phyloP scores from a whole-genome alignment of 2,329 filamentous ascomycete genomes.

The Nemania serpens region DNA sequence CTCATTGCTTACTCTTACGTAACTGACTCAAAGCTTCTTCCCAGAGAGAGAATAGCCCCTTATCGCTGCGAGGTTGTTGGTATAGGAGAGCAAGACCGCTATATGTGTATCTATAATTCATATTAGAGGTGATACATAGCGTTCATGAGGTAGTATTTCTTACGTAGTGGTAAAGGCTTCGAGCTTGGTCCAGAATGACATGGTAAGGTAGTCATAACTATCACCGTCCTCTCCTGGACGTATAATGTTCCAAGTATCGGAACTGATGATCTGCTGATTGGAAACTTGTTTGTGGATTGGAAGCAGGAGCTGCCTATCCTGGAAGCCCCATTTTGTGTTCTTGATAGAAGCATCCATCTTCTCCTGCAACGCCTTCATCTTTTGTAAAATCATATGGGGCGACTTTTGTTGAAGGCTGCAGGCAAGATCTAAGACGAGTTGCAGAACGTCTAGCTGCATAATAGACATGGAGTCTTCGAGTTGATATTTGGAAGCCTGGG shows the following conservation, averaged over 20 bases:
- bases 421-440: conserved; percentile 70
- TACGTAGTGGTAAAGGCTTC: conserved; percentile 62
- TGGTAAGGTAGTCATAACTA: conserved; percentile 58
- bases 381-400: conserved; percentile 60
- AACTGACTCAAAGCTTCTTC: conserved; percentile 45
- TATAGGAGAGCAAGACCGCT: conserved; percentile 54
- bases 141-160: conserved; percentile 33
- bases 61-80: conserved; percentile 45
- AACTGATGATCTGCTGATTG: conserved; percentile 57
- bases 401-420: conserved; percentile 70
- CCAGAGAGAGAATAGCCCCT: conserved; percentile 48
- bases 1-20: conserved; percentile 38
- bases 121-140: conserved; percentile 14
- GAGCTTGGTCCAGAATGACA: conserved; percentile 65
- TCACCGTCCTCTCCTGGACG: conserved; percentile 51
- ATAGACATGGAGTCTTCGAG: conserved; percentile 66
- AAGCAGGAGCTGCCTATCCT: conserved; percentile 56
- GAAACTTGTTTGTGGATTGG: conserved; percentile 59
- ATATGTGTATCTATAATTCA: conserved; percentile 54
- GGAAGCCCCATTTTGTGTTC: conserved; percentile 51
- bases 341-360: conserved; percentile 62
- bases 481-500: conserved; percentile 74
- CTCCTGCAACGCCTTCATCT: conserved; percentile 65
- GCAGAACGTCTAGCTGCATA: conserved; percentile 68
- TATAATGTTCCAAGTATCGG: conserved; percentile 61